A percentile compares a stretch with the other conserved stretches of the same genome.
Conservation (phyloP, 2,329 filamentous ascomycete genomes). For the Paraconiothyrium brasiliense region DNA sequence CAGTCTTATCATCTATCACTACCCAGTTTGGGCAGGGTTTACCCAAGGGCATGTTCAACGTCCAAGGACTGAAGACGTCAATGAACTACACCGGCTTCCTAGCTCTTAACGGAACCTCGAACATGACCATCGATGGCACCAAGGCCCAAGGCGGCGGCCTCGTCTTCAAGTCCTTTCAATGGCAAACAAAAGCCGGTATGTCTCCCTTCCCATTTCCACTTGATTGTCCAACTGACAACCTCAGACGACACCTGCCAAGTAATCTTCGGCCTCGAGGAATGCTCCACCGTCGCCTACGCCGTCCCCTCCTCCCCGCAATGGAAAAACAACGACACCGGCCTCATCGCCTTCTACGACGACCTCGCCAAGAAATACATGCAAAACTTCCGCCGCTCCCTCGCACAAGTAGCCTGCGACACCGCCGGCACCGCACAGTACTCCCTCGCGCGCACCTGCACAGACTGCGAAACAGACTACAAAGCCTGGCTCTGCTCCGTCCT, state of each 20-base stretch:
- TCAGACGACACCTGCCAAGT: conserved; percentile 83
- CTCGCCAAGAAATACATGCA: conserved; percentile 74
- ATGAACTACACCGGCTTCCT: conserved; percentile 78
- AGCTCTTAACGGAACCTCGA: conserved; percentile 67
- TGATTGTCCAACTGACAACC: conserved; percentile 20
- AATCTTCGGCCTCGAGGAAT: conserved; percentile 87
- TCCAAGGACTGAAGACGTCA: conserved; percentile 76
- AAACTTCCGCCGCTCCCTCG: conserved; percentile 82
- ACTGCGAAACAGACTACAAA: conserved; percentile 86
- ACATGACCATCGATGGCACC: conserved; percentile 52
- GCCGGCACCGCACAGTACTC: conserved; percentile 79
- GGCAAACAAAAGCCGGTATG: conserved; percentile 80
- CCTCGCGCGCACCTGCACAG: conserved; percentile 75
- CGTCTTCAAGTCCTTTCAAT: conserved; percentile 76
- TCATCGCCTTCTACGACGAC: conserved; percentile 80
- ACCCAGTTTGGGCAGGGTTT: conserved; percentile 64
- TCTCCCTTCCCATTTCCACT: conserved; percentile 12
- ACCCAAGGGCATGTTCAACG: conserved; percentile 88
- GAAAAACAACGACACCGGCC: conserved; percentile 66
- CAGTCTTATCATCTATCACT: conserved; percentile 73
- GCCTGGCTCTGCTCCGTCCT: conserved; percentile 93
- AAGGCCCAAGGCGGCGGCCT: conserved; percentile 76
- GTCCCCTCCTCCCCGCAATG: conserved; percentile 80
- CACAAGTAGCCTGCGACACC: conserved; percentile 86
- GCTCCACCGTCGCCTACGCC: conserved; percentile 86